Percentiles rank a stretch among this genome's conserved stretches.
Conservation (phyloP, 2,329 filamentous ascomycete genomes). For the Alternaria ventricosa region DNA sequence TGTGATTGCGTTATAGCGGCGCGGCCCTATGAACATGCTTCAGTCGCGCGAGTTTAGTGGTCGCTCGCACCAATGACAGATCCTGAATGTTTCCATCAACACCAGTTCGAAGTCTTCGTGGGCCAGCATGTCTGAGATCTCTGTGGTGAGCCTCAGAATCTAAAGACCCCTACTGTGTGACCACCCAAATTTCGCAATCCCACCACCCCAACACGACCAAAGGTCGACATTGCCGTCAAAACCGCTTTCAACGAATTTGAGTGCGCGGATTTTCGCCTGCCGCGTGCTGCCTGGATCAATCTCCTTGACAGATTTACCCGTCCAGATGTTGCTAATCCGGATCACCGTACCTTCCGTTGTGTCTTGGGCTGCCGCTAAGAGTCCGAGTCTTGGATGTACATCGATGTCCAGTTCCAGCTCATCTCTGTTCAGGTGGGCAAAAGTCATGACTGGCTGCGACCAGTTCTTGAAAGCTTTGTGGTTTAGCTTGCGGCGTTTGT, state of each 20-base stretch:
- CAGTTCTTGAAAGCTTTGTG: constrained; percentile 13
- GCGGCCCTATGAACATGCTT: not conserved
- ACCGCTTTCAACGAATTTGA: constrained; percentile 39
- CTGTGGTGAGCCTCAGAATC: not conserved
- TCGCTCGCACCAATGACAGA: not conserved
- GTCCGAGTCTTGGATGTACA: constrained; percentile 35
- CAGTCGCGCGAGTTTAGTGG: not conserved
- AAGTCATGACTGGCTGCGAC: constrained; percentile 38
- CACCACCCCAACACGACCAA: constrained; percentile 32
- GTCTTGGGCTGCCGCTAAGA: constrained; percentile 44
- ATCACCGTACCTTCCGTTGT: constrained; percentile 22
- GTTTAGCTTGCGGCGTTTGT: constrained; percentile 21
- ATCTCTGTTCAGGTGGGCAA: constrained; percentile 34
- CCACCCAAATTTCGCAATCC: constrained; percentile 24
- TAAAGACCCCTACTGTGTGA: not conserved
- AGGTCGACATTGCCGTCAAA: constrained; percentile 24
- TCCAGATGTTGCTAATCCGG: constrained; percentile 42
- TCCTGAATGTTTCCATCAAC: not conserved
- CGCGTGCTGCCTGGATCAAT: constrained; percentile 8
- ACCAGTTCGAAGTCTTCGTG: not conserved
- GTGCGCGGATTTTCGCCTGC: constrained; percentile 18
- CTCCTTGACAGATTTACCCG: constrained; percentile 36
- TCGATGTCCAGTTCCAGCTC: constrained; percentile 38
- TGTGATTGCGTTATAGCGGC: not conserved
- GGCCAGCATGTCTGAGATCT: not conserved